Base-by-base conservation (phyloP, 331 rosid species). In the Pyracantha coccinea region DNA sequence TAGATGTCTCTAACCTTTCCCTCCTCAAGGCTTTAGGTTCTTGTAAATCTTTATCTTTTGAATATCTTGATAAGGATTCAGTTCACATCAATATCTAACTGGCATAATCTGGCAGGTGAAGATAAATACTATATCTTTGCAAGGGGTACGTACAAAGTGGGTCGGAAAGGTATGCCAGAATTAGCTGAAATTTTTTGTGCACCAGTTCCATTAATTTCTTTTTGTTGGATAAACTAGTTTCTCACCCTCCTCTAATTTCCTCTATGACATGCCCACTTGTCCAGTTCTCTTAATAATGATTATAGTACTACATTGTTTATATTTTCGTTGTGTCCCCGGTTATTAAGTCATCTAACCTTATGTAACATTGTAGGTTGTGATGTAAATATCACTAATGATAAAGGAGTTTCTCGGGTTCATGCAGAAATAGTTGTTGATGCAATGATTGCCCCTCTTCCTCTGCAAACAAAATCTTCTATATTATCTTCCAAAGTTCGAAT, bases 381-480 rank as follows among this genome's bases (percentile, higher is more conserved):
- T 82, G 83, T 93, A 50, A 86, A 84, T 65, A 79, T 93, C 80
- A 81, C 88, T 20, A 91, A 87, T 75, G 97, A 91, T 84, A 93
- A 91, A 87, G 97, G 98, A 72, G 97, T 89, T 77, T 93, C 98
- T 57, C 90, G 98, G 79, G 84, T 93, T 74, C 98, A 93, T 72
- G 94, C 98, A 33, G 98, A 93, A 83, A 86, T 93, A 73, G 61
- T 86, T 67, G 88, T 93, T 69, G 91, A 89, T 74, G 78, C 84
- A 45, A 83, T 91, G 98, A 71, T 80, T 44, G 70, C 63, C n/a
- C 73, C 75, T 61, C 75, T 76, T 66, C 80, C 88, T 68, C 65
- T 23, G 44, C 75, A 71, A 21, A 83, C 79, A 55, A 66, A 73
- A 68, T 66, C 76, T 70, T 74, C 85, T 75, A 45, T 47, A 15